A percentile compares a stretch with the other conserved stretches of the same genome.
These are phyloP conservation scores for Aspergillus sp. DNA, from an alignment of 2,329 filamentous ascomycete genomes.

Conservation along the genomic window DNA sequence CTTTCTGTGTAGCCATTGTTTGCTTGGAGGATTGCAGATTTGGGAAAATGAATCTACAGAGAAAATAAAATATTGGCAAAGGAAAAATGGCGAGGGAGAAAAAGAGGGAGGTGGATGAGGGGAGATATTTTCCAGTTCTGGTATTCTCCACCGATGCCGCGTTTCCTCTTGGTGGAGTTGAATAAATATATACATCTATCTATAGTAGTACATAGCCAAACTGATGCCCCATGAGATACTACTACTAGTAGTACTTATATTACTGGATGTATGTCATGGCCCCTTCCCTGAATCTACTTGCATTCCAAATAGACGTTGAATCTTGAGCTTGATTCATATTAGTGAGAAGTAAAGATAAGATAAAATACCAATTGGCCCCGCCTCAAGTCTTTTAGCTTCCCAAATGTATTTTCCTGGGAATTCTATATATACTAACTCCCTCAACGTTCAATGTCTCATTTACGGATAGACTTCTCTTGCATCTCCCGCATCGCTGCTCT, in stretches of 20 bases:
- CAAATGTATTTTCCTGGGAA: no score
- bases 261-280: no score
- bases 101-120: background rate
- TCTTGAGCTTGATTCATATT: no score
- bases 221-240: background rate
- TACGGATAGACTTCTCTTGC: constrained; percentile 51
- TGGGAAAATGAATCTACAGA: background rate
- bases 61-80: background rate
- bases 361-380: no score
- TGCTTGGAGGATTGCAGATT: background rate
- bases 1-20: constrained; percentile 1
- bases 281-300: no score
- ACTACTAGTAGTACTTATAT: background rate
- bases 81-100: no score
- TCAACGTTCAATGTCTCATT: constrained; percentile 27
- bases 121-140: background rate
- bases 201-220: background rate
- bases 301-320: no score
- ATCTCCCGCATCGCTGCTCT: constrained; percentile 61
- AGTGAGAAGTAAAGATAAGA: no score
- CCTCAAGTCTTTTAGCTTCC: no score
- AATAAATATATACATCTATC: background rate
- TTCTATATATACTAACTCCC: background rate
- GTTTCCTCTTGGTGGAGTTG: background rate
- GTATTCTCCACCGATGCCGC: background rate